Evolutionary conservation across 495 filamentous ascomycete species (phyloP).

Genomic region (Thozetella sp.): DNA sequence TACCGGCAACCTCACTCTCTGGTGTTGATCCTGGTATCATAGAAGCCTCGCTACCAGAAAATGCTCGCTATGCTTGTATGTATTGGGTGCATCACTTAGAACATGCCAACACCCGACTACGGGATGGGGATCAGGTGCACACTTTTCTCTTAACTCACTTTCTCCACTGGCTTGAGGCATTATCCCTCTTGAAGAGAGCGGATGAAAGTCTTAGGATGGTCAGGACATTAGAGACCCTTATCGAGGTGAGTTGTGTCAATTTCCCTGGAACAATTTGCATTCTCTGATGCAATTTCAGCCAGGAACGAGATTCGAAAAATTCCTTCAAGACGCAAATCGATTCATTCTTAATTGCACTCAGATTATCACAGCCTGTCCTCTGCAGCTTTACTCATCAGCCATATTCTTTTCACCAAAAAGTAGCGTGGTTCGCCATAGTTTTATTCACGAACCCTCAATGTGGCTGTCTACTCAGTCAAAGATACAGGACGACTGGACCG

Average conservation of each 20-base stretch:
- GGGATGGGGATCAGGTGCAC: neutral
- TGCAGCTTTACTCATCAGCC: neutral
- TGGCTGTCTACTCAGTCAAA: neutral
- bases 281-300: neutral
- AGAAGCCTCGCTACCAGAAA: neutral
- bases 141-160: neutral
- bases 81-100: neutral
- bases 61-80: neutral
- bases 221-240: neutral
- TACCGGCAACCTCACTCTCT: conserved; percentile 19
- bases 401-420: neutral
- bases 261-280: neutral
- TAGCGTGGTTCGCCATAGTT: neutral
- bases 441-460: neutral
- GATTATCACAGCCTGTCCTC: neutral
- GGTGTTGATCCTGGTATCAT: neutral
- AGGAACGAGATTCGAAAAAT: neutral
- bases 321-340: neutral
- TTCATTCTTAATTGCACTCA: neutral
- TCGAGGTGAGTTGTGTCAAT: neutral
- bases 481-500: neutral
- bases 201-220: neutral
- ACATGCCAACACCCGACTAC: neutral
- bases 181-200: neutral
- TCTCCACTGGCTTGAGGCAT: conserved; percentile 1